Evolutionary conservation across 257 asterid species (phyloP).

Genomic region (Thymus mandschuricus): DNA sequence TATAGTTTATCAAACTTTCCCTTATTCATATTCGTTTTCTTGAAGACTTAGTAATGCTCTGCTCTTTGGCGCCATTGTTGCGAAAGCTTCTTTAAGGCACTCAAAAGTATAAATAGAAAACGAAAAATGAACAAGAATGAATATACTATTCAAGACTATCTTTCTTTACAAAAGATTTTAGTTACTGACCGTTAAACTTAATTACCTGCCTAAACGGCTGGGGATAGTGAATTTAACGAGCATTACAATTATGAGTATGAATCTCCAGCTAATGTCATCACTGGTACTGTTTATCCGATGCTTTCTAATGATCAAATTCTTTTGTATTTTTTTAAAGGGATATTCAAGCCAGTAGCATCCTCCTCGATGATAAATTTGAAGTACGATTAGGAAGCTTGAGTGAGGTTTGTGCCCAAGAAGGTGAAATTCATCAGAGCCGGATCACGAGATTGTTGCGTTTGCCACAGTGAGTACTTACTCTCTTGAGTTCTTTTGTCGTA

Average conservation of each 20-base stretch:
- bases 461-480: conserved; percentile 69
- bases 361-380: conserved; percentile 94
- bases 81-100: too few species aligned
- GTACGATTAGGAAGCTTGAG: conserved; percentile 94
- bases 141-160: not conserved
- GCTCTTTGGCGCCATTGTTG: not conserved
- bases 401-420: conserved; percentile 87
- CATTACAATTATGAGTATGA: conserved; percentile 1
- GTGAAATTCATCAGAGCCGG: conserved; percentile 69
- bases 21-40: not conserved
- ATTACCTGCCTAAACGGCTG: not conserved
- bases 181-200: not conserved
- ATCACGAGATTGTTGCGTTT: conserved; percentile 75
- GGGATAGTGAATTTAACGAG: not conserved
- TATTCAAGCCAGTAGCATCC: conserved; percentile 95
- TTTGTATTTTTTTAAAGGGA: conserved; percentile 64
- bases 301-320: too few species aligned
- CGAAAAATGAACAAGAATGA: too few species aligned
- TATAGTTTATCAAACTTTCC: not conserved
- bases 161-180: conserved; percentile 1
- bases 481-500: too few species aligned
- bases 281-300: too few species aligned
- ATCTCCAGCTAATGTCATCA: not conserved
- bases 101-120: too few species aligned
- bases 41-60: not conserved